Evolutionary conservation across 352 stramenopile genomes (phyloP), one percentile per base, ranked within the genome.

Genomic region (Phytophthora foliorum): DNA sequence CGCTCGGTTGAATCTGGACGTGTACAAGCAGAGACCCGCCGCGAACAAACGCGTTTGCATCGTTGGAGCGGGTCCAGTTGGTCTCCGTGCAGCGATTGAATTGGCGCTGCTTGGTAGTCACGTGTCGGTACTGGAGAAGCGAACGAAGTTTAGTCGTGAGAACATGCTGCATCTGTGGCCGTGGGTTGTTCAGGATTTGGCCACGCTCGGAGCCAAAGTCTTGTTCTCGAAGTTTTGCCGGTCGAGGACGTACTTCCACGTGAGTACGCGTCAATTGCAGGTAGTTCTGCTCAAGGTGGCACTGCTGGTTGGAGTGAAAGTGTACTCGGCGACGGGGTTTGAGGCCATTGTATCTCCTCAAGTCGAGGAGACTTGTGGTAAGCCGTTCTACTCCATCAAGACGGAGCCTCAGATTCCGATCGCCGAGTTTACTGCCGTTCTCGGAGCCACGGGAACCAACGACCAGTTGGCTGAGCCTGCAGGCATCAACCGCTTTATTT

Each of bases 141-240:
- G 88, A 4, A 82, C 82, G 54, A 62, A 77, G 25, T 95, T 95
- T 54, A 92, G 69, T 63, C 84, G 88, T 13, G 88, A 93, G 51
- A 94, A 95, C 62, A 89, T 92, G 60, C 61, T 93, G 5, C 85
- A 93, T 48, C 60, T 94, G 69, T 94, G 84, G 81, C 83, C 84
- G 31, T 90, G 82, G 80, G 87, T 92, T 9, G 87, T 94, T 6
- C 82, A 92, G 51, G 85, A 93, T 41, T 60, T 94, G 44, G 89
- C 87, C 17, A 78, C 72, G 25, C 64, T 94, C 6, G 87, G 87
- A 21, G 82, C 85, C 13, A 93, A 92, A 62, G 76, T 90, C 14
- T 80, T 95, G 46, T 95, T 89, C 58, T 63, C 74, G 14, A 75
- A 88, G 48, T 90, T 91, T 54, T 93, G 83, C 57, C 75, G 80